These are phyloP conservation scores for Aspergillus sp. DNA, from an alignment of 2,329 filamentous ascomycete species.

Conservation along the genomic window DNA sequence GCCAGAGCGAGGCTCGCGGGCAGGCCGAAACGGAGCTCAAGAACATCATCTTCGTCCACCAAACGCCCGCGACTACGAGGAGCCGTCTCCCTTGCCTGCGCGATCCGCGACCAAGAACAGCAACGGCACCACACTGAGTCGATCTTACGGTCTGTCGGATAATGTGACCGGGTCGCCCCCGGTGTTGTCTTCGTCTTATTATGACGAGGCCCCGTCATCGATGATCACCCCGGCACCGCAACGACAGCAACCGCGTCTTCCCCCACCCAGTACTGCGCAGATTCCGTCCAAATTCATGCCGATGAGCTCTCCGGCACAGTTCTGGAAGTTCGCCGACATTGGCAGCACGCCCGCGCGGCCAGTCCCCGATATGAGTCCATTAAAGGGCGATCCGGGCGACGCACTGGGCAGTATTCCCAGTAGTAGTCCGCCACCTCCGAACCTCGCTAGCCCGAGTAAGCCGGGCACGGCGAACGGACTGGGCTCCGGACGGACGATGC, in stretches of 20 bases:
- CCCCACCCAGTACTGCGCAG: constrained; percentile 49
- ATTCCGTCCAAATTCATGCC: constrained; percentile 53
- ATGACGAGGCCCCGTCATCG: constrained; percentile 46
- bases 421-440: constrained; percentile 49
- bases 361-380: constrained; percentile 46
- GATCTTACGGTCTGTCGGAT: constrained; percentile 41
- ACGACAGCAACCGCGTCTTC: constrained; percentile 48
- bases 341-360: constrained; percentile 45
- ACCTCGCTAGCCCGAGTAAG: constrained; percentile 46
- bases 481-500: constrained; percentile 27
- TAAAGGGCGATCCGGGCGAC: constrained; percentile 43
- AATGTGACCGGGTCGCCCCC: constrained; percentile 44
- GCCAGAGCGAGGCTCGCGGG: constrained; percentile 45
- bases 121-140: constrained; percentile 28
- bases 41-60: constrained; percentile 31
- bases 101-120: constrained; percentile 29
- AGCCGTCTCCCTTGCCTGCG: constrained; percentile 42
- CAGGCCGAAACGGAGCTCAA: constrained; percentile 28
- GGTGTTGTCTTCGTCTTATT: constrained; percentile 49
- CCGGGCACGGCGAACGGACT: constrained; percentile 34
- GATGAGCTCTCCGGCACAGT: constrained; percentile 51
- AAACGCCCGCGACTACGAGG: constrained; percentile 38
- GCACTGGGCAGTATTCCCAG: constrained; percentile 42
- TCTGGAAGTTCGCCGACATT: constrained; percentile 50
- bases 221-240: constrained; percentile 51